Evolutionary conservation across 495 filamentous ascomycete genomes (phyloP).

Genomic region (Talaromyces thailandensis): DNA sequence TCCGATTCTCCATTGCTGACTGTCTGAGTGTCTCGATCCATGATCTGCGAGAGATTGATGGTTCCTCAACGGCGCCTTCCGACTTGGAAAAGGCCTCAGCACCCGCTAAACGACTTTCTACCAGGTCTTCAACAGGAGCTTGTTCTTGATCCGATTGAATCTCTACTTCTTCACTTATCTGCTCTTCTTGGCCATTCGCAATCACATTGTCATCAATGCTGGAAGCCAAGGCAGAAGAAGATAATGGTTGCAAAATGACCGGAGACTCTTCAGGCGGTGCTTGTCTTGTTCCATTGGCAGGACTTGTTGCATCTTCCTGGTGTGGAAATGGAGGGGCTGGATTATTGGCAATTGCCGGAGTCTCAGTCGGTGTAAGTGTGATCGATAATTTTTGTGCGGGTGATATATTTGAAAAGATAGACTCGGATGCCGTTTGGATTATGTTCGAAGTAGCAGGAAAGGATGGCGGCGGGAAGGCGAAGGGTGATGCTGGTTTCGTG

Average conservation of each 20-base stretch:
- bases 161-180: not conserved
- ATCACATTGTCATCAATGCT: not conserved
- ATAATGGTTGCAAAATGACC: not conserved
- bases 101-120: not conserved
- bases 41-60: not conserved
- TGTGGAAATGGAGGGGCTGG: not conserved
- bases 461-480: not conserved
- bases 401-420: not conserved
- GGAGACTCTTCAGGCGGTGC: not conserved
- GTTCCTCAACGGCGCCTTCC: not conserved
- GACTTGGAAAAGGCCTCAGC: not conserved
- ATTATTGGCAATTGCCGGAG: not conserved
- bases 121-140: not conserved
- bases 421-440: not conserved
- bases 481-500: not conserved
- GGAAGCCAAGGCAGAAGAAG: not conserved
- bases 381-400: not conserved
- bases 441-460: not conserved
- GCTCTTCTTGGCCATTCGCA: not conserved
- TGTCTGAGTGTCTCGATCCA: slow-evolving; percentile 3
- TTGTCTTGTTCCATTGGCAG: not conserved
- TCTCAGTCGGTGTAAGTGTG: not conserved
- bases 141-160: not conserved
- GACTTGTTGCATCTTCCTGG: not conserved
- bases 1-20: slow-evolving; percentile 1